Percentiles rank a stretch among this genome's conserved stretches.
These are phyloP conservation scores for Drosera spatulata DNA, from an alignment of 179 eudicot species.

Conservation along the genomic window DNA sequence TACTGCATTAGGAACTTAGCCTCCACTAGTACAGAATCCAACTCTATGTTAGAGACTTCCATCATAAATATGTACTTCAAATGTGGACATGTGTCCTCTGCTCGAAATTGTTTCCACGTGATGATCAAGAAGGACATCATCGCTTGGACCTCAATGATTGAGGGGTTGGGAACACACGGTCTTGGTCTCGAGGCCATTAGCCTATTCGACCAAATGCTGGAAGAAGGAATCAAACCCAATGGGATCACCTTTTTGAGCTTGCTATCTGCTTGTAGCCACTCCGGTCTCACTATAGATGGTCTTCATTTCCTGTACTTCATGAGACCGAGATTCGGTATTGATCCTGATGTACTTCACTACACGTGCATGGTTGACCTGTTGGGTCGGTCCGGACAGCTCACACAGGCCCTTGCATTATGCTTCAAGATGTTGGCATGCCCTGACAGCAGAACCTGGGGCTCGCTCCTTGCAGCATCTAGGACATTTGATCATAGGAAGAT, in stretches of 20 bases:
- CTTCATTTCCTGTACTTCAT: constrained; percentile 32
- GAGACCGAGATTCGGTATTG: constrained; percentile 19
- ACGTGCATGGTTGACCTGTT: constrained; percentile 43
- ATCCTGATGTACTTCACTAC: constrained; percentile 21
- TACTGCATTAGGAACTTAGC: constrained; percentile 20
- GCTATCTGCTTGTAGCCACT: constrained; percentile 36
- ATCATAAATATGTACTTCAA: constrained; percentile 24
- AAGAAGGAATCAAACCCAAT: constrained; percentile 27
- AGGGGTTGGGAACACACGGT: constrained; percentile 27
- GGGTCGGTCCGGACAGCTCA: constrained; percentile 26
- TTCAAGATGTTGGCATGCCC: constrained; percentile 23
- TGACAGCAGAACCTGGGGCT: constrained; percentile 23
- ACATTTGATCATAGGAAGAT: constrained; percentile 21
- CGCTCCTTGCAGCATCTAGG: constrained; percentile 12
- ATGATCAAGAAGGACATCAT: constrained; percentile 20
- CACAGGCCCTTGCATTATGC: constrained; percentile 27
- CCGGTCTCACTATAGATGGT: constrained; percentile 34
- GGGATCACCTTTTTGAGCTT: constrained; percentile 29
- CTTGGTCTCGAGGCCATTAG: constrained; percentile 21
- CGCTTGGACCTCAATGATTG: constrained; percentile 33
- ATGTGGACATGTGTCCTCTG: constrained; percentile 24
- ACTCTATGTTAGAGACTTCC: constrained; percentile 24
- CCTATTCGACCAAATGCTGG: constrained; percentile 8
- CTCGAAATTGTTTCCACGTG: constrained; percentile 11
- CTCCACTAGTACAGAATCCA: constrained; percentile 7